Conservation (phyloP, 169 alveolate genomes). For the Besnoitia besnoiti region DNA sequence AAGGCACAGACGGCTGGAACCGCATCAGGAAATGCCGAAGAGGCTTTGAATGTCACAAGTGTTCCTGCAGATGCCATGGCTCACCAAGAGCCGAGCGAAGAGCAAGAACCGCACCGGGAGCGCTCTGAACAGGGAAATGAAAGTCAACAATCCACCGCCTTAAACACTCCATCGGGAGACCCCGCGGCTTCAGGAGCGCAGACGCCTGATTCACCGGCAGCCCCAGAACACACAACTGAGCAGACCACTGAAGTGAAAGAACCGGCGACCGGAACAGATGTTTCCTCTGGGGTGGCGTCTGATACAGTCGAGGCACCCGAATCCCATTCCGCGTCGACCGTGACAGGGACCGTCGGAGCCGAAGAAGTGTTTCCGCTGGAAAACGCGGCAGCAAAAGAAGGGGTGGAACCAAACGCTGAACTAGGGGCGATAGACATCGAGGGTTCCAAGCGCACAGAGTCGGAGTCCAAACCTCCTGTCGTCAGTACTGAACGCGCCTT, state of each 20-base stretch:
- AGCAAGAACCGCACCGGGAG: background rate
- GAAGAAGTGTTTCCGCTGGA: too few relatives aligned
- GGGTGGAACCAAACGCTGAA: too few relatives aligned
- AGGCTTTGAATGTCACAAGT: background rate
- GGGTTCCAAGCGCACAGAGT: too few relatives aligned
- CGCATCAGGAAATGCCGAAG: too few relatives aligned
- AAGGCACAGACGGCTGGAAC: too few relatives aligned
- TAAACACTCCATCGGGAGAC: background rate
- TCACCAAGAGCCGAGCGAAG: background rate
- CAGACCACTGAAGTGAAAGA: background rate
- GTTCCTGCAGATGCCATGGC: background rate
- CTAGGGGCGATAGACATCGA: too few relatives aligned
- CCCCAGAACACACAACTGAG: background rate
- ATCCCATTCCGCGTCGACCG: too few relatives aligned
- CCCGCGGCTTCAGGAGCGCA: background rate
- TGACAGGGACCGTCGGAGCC: too few relatives aligned
- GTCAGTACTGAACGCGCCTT: too few relatives aligned
- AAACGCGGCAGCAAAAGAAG: too few relatives aligned
- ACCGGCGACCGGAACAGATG: background rate
- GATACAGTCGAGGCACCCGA: background rate
- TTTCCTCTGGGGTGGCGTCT: background rate
- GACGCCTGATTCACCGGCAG: background rate
- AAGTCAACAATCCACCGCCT: background rate
- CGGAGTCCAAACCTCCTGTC: too few relatives aligned
- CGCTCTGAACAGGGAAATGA: background rate